Percentiles rank a stretch among this genome's conserved stretches.
Conservation (phyloP, 2,329 filamentous ascomycete species). For the Cyphellophora attinorum region DNA sequence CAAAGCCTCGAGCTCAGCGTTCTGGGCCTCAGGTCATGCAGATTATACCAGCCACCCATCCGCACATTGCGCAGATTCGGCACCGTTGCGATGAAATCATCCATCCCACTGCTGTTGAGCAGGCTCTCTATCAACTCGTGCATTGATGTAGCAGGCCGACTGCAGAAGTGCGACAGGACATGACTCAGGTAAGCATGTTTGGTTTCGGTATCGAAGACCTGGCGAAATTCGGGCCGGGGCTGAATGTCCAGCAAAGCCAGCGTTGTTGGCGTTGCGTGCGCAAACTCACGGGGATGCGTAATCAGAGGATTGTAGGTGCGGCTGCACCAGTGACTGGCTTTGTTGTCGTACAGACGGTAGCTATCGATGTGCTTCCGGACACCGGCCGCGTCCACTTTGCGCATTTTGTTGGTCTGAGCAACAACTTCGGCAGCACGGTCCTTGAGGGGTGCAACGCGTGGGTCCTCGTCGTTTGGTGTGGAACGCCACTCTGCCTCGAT, state of each 20-base stretch:
- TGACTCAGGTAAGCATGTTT: conserved; percentile 15
- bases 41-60: conserved; percentile 15
- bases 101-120: too few species aligned
- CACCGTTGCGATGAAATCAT: conserved; percentile 15
- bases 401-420: conserved; percentile 3
- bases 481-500: conserved; percentile 6
- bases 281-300: conserved; percentile 3
- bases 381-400: not conserved
- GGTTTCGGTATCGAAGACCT: conserved; percentile 32
- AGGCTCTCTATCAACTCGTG: too few species aligned
- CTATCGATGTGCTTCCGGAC: conserved; percentile 17
- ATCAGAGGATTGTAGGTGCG: conserved; percentile 15
- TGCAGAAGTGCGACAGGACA: too few species aligned
- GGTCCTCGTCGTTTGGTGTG: conserved; percentile 1
- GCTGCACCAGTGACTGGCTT: conserved; percentile 13
- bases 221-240: conserved; percentile 47
- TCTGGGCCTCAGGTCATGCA: conserved; percentile 11
- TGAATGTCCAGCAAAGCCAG: conserved; percentile 38
- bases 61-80: conserved; percentile 12
- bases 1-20: conserved; percentile 12
- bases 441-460: not conserved
- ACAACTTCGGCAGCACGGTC: conserved; percentile 3
- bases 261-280: conserved; percentile 9
- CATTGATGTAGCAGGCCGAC: too few species aligned
- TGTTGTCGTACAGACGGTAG: conserved; percentile 11